Conservation (phyloP, 225 moss, liverwort and hornwort genomes). For the Bryum argenteum region DNA sequence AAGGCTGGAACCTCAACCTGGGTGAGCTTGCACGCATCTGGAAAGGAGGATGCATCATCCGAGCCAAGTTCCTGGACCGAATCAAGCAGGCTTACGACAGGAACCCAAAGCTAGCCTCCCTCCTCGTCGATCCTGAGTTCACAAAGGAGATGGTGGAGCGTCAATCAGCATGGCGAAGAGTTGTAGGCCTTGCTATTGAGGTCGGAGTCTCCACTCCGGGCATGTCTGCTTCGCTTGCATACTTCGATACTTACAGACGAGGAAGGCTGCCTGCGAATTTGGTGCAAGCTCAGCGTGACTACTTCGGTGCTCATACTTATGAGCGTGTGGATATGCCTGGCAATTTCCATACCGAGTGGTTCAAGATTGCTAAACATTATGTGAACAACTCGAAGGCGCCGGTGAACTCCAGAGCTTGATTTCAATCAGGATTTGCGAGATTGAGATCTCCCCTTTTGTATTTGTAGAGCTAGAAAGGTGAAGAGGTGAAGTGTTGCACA, state of each 20-base stretch:
- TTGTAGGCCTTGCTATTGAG: slow-evolving; percentile 75
- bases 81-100: slow-evolving; percentile 90
- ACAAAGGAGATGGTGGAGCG: slow-evolving; percentile 93
- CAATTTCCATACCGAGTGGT: slow-evolving; percentile 77
- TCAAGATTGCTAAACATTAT: slow-evolving; percentile 70
- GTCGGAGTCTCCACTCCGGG: slow-evolving; percentile 86
- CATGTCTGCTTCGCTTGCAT: slow-evolving; percentile 82
- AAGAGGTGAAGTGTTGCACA: slow-evolving; percentile 16
- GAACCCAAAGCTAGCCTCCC: slow-evolving; percentile 65
- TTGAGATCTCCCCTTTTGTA: slow-evolving; percentile 22
- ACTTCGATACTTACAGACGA: slow-evolving; percentile 82
- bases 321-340: slow-evolving; percentile 73
- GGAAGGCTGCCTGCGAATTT: slow-evolving; percentile 80
- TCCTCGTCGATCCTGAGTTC: slow-evolving; percentile 82
- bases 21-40: slow-evolving; percentile 93
- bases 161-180: slow-evolving; percentile 80
- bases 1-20: slow-evolving; percentile 72
- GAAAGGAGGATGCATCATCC: slow-evolving; percentile 94
- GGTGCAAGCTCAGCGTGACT: slow-evolving; percentile 90
- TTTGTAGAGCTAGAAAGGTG: slow-evolving; percentile 33
- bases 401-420: slow-evolving; percentile 23
- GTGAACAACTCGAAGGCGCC: slow-evolving; percentile 28
- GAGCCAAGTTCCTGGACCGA: slow-evolving; percentile 54
- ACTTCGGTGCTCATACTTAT: slow-evolving; percentile 89
- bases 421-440: neutral